Evolutionary conservation across 192 early-diverging fungal genomes (phyloP).

Genomic region (Coemansia umbellata): DNA sequence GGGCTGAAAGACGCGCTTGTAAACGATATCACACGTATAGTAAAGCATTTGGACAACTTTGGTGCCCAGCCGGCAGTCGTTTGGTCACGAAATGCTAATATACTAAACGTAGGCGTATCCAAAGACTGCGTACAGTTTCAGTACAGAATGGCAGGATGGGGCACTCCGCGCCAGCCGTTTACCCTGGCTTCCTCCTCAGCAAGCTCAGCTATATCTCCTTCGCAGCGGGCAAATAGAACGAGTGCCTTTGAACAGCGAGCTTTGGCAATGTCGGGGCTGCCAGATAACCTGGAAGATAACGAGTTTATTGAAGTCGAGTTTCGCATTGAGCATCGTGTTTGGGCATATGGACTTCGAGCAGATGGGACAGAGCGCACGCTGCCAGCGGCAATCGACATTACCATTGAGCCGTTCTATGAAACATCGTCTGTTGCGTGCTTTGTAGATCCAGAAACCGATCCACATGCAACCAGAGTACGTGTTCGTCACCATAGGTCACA

Average conservation of each 20-base stretch:
- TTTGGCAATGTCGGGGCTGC: neutral
- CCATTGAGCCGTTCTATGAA: conserved; percentile 22
- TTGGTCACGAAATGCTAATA: conserved; percentile 36
- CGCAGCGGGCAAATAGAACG: neutral
- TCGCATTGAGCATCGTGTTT: conserved; percentile 45
- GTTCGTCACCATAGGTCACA: conserved; percentile 26
- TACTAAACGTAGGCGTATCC: neutral
- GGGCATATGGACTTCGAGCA: conserved; percentile 16
- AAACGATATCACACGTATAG: conserved; percentile 6
- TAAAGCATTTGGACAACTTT: conserved; percentile 7
- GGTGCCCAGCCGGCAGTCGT: conserved; percentile 32
- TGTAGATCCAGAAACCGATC: conserved; percentile 44
- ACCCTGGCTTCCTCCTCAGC: neutral
- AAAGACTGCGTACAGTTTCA: conserved; percentile 4
- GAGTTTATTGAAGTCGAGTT: conserved; percentile 28
- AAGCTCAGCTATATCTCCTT: conserved; percentile 8
- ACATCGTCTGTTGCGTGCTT: conserved; percentile 32
- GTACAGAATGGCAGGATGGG: conserved; percentile 25
- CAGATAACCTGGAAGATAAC: neutral
- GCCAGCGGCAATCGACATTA: conserved; percentile 9
- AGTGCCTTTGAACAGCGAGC: neutral
- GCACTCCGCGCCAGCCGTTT: neutral
- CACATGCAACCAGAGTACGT: conserved; percentile 44
- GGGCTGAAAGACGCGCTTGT: conserved; percentile 6
- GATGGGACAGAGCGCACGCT: neutral